Base-by-base conservation (phyloP, 169 alveolate genomes). In the Plasmodium vinckei region DNA sequence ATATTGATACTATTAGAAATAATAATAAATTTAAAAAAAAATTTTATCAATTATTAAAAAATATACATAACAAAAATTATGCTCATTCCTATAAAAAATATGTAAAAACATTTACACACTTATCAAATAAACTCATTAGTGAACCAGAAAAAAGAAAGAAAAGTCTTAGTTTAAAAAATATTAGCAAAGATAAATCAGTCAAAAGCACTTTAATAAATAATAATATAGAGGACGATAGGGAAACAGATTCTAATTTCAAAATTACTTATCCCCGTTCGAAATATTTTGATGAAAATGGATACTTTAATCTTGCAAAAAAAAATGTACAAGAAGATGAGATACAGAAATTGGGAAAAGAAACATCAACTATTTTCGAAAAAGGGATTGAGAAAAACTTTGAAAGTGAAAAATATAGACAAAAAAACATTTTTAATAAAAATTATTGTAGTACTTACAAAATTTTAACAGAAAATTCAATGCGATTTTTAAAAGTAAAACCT, bases 281-380 rank as follows among this genome's bases (percentile, higher is more conserved):
- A 27, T 82, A 82, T 47, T 82, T 82, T 71, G 73, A 82, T 51
- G 79, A 46, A 51, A 65, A 56, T 21, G 90, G 90, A 59, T 21
- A 27, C 53, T 82, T 68, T 42, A 82, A 49, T 3, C 1, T 33
- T 33, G 42, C 5, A 56, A 33, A 61, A 17, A 82, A 49, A 54
- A 39, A 23, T 0, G 21, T 23, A 82, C 59, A 61, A 57, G 69
- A 69, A 9, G 84, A 21, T 21, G 56, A 39, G 4, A 33, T n/a
- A 33, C 27, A 33, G 7, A 33, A 33, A 33, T 33, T 4, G 4
- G 5, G 5, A 33, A 33, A 33, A 33, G 42, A 33, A 33, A 4
- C 42, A 33, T 33, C 42, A 33, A 33, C 42, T 3, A 33, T 33
- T 33, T 33, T 33, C 1, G 42, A 33, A 33, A 6, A 33, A 33